Conservation (phyloP, 257 asterid species). For the Nicotiana tomentosiformis region DNA sequence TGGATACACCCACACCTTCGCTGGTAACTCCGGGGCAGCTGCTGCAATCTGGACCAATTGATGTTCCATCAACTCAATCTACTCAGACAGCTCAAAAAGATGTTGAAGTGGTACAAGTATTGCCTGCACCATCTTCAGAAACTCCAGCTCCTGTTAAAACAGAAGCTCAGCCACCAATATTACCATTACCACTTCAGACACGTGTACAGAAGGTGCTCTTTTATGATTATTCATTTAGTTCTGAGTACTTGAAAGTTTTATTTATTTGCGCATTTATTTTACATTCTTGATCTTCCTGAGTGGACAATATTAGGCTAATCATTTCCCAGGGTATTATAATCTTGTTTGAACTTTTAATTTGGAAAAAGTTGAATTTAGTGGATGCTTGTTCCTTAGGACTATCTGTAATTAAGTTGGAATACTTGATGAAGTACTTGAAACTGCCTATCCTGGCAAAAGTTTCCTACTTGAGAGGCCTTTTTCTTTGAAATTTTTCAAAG, state of each 20-base stretch:
- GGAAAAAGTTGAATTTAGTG: background rate
- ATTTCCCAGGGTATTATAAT: background rate
- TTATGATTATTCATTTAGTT: background rate
- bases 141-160: conserved; percentile 33
- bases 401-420: background rate
- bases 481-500: background rate
- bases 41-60: conserved; percentile 53
- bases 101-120: conserved; percentile 80
- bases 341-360: background rate
- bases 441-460: background rate
- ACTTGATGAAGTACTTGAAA: background rate
- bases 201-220: conserved; percentile 53
- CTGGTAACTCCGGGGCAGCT: conserved; percentile 89
- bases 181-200: conserved; percentile 67
- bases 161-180: conserved; percentile 87
- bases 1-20: conserved; percentile 52
- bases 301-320: background rate
- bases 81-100: conserved; percentile 66
- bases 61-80: conserved; percentile 40
- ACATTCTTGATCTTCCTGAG: background rate
- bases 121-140: conserved; percentile 46
- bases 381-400: background rate
- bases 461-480: background rate
- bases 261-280: background rate
- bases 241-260: background rate